Evolutionary conservation across 2,329 filamentous ascomycete genomes (phyloP).

Genomic region (Chrysosporium queenslandicum): DNA sequence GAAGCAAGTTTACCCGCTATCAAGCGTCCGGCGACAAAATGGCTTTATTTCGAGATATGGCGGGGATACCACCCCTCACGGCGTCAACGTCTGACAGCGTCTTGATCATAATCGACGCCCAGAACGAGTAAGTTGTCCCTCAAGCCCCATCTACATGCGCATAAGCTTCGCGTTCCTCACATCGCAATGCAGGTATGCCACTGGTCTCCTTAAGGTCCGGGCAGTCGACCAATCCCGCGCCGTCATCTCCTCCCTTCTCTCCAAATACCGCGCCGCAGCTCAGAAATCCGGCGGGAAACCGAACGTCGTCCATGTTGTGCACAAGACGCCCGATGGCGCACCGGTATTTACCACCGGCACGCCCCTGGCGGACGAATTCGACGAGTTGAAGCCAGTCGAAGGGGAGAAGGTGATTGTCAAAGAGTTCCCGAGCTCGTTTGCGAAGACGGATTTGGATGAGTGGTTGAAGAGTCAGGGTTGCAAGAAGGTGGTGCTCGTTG

Average conservation of each 20-base stretch:
- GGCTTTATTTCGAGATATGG: conserved; percentile 40
- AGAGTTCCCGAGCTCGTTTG: conserved; percentile 50
- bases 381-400: conserved; percentile 46
- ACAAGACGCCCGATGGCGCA: conserved; percentile 50
- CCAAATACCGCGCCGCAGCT: conserved; percentile 48
- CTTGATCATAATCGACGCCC: conserved; percentile 59
- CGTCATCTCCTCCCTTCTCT: conserved; percentile 48
- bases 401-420: conserved; percentile 52
- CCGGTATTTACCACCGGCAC: conserved; percentile 58
- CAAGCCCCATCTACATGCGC: neutral
- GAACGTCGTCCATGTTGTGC: conserved; percentile 53
- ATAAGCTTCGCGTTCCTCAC: neutral
- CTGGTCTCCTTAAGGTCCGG: conserved; percentile 47
- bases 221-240: conserved; percentile 46
- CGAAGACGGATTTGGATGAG: conserved; percentile 49
- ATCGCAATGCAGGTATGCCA: conserved; percentile 33
- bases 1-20: too few relatives aligned
- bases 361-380: conserved; percentile 50
- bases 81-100: conserved; percentile 50
- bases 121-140: conserved; percentile 52
- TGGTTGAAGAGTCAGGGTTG: conserved; percentile 42
- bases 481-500: conserved; percentile 50
- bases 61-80: conserved; percentile 47
- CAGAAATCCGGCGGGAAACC: conserved; percentile 28
- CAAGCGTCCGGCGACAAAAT: neutral